Evolutionary conservation across 2,329 filamentous ascomycete species (phyloP).

Genomic region (Fusarium buxicola): DNA sequence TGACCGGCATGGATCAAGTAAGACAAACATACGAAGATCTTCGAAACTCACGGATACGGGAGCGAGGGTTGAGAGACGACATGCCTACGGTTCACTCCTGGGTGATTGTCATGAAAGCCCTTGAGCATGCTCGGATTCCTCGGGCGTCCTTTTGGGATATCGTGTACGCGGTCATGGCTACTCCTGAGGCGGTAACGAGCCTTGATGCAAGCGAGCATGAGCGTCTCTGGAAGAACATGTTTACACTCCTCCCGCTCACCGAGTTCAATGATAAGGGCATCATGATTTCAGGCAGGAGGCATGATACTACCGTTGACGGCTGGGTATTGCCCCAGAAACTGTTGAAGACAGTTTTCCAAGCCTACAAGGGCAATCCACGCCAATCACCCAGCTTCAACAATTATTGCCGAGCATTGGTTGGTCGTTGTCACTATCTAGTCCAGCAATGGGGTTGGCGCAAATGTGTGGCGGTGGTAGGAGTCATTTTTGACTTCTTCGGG

Average conservation of each 20-base stretch:
- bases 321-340: conserved; percentile 70
- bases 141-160: conserved; percentile 72
- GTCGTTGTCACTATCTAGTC: conserved; percentile 72
- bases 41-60: conserved; percentile 57
- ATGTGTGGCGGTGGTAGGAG: conserved; percentile 67
- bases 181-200: conserved; percentile 49
- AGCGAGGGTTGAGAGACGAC: conserved; percentile 64
- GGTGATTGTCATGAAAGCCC: conserved; percentile 67
- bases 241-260: conserved; percentile 69
- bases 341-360: conserved; percentile 66
- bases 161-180: conserved; percentile 57
- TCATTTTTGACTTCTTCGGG: conserved; percentile 76
- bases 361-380: conserved; percentile 66
- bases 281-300: conserved; percentile 52
- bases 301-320: conserved; percentile 59
- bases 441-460: conserved; percentile 74
- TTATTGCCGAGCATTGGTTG: conserved; percentile 70
- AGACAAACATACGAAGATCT: conserved; percentile 61
- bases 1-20: conserved; percentile 57
- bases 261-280: conserved; percentile 69
- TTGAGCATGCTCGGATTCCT: conserved; percentile 63
- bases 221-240: conserved; percentile 67
- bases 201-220: conserved; percentile 64
- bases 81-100: conserved; percentile 63
- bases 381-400: conserved; percentile 73